Base-by-base conservation (phyloP, 208 protist species). In the Leptomonas pyrrhocoris region DNA sequence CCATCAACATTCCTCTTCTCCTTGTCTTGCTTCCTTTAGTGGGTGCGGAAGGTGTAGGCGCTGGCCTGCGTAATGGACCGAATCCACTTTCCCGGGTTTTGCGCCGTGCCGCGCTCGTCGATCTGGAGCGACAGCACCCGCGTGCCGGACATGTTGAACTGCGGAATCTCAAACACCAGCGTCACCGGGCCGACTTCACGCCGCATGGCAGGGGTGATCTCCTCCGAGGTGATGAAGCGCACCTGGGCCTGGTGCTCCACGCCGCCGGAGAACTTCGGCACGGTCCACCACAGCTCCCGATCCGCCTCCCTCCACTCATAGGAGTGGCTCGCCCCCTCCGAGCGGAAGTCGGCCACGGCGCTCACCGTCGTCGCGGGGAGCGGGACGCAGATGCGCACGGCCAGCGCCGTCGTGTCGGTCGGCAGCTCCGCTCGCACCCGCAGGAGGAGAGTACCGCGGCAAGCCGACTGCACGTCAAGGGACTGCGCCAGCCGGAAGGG, bases 131-230 rank as follows among this genome's bases (percentile, higher is more conserved):
- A 83, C 34, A 79, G 65, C 18, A 94, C 69, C 16, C 67, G 43
- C 6, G 91, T 28, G 25, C 80, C 84, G 12, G 80, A 85, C 43
- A 87, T 54, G 67, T 72, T 84, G 55, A 87, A 80, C 58, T 97
- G 96, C 19, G 94, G 94, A 25, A 98, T 87, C 73, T 98, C 95
- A 83, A 98, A 98, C n/a, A 81, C 80, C 77, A 98, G 80, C 13
- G 80, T 74, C 30, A 95, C 85, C 6, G 90, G 93, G 7, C 91
- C 86, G 30, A 96, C 68, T 42, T 92, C 74, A 30, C 86, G 79
- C 27, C 80, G 65, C 56, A 85, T 79, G 30, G 64, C 72, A 8
- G 73, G 59, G 4, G 63, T 92, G 43, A 83, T 83, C 9, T 77
- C 73, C 27, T 61, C 61, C 16, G 65, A 30, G 16, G 86, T 84